A percentile compares a stretch with the other conserved stretches of the same genome.
Conservation (phyloP, 257 asterid genomes). For the Nicotiana obtusifolia region DNA sequence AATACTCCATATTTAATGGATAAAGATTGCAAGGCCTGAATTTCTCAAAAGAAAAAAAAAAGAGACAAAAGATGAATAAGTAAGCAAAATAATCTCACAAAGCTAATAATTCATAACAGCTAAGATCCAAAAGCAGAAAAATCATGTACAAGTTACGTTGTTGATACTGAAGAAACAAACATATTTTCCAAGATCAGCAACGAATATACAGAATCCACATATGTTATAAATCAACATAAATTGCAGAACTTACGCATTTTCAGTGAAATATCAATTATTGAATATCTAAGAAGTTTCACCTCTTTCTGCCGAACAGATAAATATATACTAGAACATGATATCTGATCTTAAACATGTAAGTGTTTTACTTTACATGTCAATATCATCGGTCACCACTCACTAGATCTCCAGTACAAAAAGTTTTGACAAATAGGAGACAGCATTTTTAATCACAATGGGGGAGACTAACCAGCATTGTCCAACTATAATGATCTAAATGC, state of each 20-base stretch:
- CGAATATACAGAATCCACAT: not conserved
- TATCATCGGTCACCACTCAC: not conserved
- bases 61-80: slow-evolving; percentile 5
- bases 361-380: not conserved
- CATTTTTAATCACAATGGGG: not conserved
- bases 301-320: not conserved
- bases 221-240: not conserved
- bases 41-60: not conserved
- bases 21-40: slow-evolving; percentile 77
- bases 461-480: not conserved
- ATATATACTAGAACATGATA: not conserved
- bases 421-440: not conserved
- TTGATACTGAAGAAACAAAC: not conserved
- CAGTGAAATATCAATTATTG: not conserved
- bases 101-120: not conserved
- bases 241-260: not conserved
- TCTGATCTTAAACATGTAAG: not conserved
- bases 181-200: not conserved
- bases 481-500: not conserved
- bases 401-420: not conserved
- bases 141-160: not conserved
- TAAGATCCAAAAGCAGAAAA: not conserved
- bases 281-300: not conserved
- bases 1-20: slow-evolving; percentile 87
- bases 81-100: not conserved